Percentiles rank a stretch among this genome's conserved stretches.
These are phyloP conservation scores for Anisogramma anomala DNA, from an alignment of 2,329 filamentous ascomycete species.

Conservation along the genomic window DNA sequence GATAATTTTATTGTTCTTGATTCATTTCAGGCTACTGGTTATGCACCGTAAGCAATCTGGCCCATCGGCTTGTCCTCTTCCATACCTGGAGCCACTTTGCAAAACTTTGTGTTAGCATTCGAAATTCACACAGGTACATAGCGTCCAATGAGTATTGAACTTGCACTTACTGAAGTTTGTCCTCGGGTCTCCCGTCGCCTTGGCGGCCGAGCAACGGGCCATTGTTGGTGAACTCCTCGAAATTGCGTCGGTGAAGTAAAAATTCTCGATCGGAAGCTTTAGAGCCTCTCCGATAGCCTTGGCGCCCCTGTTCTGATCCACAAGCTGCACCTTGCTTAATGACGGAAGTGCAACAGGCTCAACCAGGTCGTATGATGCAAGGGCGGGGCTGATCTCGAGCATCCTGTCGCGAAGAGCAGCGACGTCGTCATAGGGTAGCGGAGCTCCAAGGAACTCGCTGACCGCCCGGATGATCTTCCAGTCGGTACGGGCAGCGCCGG, in stretches of 20 bases:
- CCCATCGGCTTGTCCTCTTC: constrained; percentile 51
- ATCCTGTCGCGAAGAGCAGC: constrained; percentile 83
- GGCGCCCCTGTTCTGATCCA: constrained; percentile 88
- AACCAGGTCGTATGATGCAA: constrained; percentile 81
- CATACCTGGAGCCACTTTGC: constrained; percentile 52
- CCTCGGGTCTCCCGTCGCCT: constrained; percentile 67
- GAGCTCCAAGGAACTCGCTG: constrained; percentile 78
- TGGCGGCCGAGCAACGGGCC: constrained; percentile 91
- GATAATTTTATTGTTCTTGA: no score
- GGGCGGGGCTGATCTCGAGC: constrained; percentile 83
- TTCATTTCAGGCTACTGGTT: constrained; percentile 19
- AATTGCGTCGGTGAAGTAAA: constrained; percentile 96
- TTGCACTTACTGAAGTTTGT: constrained; percentile 50
- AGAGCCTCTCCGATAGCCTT: constrained; percentile 62
- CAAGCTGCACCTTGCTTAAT: constrained; percentile 85
- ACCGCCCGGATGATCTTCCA: constrained; percentile 97
- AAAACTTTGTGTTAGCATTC: not conserved
- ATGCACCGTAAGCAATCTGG: constrained; percentile 48
- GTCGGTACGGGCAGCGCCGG: constrained; percentile 83
- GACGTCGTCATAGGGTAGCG: constrained; percentile 88
- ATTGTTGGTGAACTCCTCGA: constrained; percentile 96
- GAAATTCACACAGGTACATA: no score
- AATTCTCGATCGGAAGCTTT: constrained; percentile 83
- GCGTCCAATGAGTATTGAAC: no score
- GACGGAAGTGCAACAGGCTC: constrained; percentile 65